Conservation (phyloP, 2,329 filamentous ascomycete species). For the Fusarium austroafricanum region DNA sequence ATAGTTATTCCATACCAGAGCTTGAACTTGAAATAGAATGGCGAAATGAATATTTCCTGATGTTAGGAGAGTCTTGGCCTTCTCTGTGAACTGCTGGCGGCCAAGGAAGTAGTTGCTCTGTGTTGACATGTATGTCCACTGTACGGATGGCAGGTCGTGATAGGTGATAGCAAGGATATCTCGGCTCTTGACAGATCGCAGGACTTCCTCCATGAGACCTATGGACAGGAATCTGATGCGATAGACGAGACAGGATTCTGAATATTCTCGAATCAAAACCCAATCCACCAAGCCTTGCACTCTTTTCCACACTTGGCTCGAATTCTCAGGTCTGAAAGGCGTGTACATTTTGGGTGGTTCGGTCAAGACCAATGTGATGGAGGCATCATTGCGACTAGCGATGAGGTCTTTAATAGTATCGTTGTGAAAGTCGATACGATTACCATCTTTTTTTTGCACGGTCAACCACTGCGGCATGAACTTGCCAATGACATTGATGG, state of each 20-base stretch:
- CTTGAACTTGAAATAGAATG: slow-evolving; percentile 71
- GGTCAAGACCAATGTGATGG: slow-evolving; percentile 63
- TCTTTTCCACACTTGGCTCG: slow-evolving; percentile 45
- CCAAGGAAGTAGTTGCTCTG: slow-evolving; percentile 18
- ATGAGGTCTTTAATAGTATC: slow-evolving; percentile 61
- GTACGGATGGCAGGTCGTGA: slow-evolving; percentile 37
- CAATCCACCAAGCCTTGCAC: slow-evolving; percentile 44
- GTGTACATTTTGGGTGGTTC: slow-evolving; percentile 64
- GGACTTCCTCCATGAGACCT: not conserved
- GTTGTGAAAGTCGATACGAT: slow-evolving; percentile 61
- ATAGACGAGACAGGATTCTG: slow-evolving; percentile 60
- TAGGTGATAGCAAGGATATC: slow-evolving; percentile 43
- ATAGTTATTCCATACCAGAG: slow-evolving; percentile 71
- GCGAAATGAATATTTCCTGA: slow-evolving; percentile 56
- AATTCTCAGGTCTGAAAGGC: not conserved
- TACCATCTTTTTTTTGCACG: not conserved
- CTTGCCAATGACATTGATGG: not conserved
- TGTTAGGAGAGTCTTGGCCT: slow-evolving; percentile 42
- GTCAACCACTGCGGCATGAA: slow-evolving; percentile 36
- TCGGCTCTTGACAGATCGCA: slow-evolving; percentile 39
- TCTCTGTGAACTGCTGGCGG: slow-evolving; percentile 41
- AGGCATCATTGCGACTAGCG: slow-evolving; percentile 49
- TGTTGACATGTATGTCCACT: slow-evolving; percentile 36
- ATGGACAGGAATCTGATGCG: slow-evolving; percentile 44
- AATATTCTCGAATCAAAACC: slow-evolving; percentile 9